These are phyloP conservation scores for Avena sativa DNA, from an alignment of 176 grass and related monocot genomes.

Conservation along the genomic window DNA sequence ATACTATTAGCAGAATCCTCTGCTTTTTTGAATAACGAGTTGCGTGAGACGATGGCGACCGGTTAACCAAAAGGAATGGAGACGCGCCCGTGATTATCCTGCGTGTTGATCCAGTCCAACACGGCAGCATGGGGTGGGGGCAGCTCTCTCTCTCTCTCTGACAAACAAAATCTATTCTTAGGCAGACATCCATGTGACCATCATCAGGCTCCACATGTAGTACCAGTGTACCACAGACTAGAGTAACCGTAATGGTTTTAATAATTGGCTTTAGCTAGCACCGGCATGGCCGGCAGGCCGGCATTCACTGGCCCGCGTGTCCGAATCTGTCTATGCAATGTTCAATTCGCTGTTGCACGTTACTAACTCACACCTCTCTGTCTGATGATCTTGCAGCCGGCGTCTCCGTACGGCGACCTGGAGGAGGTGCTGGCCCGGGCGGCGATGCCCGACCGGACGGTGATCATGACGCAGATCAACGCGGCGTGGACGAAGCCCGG, in stretches of 20 bases:
- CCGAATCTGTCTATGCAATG: neutral
- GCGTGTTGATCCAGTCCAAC: neutral
- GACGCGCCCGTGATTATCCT: neutral
- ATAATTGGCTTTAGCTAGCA: neutral
- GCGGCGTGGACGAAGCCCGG: slow-evolving; percentile 75
- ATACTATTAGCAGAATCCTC: neutral
- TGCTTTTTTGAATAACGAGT: neutral
- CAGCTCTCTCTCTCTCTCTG: neutral
- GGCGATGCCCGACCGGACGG: slow-evolving; percentile 73
- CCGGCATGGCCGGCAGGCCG: neutral
- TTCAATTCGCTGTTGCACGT: neutral
- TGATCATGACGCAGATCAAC: slow-evolving; percentile 95
- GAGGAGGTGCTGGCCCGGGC: slow-evolving; percentile 66
- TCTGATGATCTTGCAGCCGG: neutral
- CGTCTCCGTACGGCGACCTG: slow-evolving; percentile 60
- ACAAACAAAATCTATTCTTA: neutral
- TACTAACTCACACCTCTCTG: neutral
- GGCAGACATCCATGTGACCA: neutral
- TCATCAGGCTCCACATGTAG: neutral
- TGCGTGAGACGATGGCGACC: slow-evolving; percentile 44
- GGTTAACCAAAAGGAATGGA: slow-evolving; percentile 30
- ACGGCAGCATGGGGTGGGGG: neutral
- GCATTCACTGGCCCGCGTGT: neutral
- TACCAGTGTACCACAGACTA: neutral
- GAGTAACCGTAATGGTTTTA: neutral